These are phyloP conservation scores for Irpex sp. DNA, from an alignment of 1,284 basidiomycete genomes.

Conservation along the genomic window DNA sequence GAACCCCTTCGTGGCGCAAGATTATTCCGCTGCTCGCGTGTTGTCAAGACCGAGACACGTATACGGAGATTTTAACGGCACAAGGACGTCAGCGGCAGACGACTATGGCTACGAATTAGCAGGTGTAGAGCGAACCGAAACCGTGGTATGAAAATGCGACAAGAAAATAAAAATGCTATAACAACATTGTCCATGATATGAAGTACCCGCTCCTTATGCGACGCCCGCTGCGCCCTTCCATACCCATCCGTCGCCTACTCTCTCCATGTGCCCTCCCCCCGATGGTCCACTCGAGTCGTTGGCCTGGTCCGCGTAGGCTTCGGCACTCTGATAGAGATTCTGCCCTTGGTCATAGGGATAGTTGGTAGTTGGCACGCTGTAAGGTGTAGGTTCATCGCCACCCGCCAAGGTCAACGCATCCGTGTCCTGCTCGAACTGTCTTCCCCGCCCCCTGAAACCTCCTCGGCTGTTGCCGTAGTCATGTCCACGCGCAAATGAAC, in stretches of 20 bases:
- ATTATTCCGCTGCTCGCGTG: slow-evolving; percentile 16
- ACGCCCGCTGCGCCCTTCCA: slow-evolving; percentile 31
- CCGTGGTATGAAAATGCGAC: slow-evolving; percentile 36
- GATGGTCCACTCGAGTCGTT: slow-evolving; percentile 1
- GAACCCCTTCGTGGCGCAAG: slow-evolving; percentile 44
- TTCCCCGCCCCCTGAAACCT: slow-evolving; percentile 21
- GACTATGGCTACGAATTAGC: slow-evolving; percentile 45
- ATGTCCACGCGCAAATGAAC: slow-evolving; percentile 13
- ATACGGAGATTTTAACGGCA: slow-evolving; percentile 28
- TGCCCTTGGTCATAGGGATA: not conserved
- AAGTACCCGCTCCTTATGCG: slow-evolving; percentile 11
- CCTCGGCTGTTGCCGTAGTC: slow-evolving; percentile 34
- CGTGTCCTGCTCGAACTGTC: slow-evolving; percentile 29
- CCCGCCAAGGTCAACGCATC: slow-evolving; percentile 58
- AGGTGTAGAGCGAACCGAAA: slow-evolving; percentile 41
- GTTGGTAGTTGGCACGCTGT: not conserved
- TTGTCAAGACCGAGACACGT: slow-evolving; percentile 37
- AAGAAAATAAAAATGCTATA: slow-evolving; percentile 14
- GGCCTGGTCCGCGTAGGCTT: not conserved
- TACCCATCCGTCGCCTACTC: slow-evolving; percentile 68
- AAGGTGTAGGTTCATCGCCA: slow-evolving; percentile 22
- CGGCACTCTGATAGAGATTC: not conserved
- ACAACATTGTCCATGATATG: slow-evolving; percentile 4
- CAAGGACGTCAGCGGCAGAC: slow-evolving; percentile 20
- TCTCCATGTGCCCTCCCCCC: slow-evolving; percentile 50